These are phyloP conservation scores for Coccomyxa sp. DNA, from an alignment of 139 green algal species.

Conservation along the genomic window DNA sequence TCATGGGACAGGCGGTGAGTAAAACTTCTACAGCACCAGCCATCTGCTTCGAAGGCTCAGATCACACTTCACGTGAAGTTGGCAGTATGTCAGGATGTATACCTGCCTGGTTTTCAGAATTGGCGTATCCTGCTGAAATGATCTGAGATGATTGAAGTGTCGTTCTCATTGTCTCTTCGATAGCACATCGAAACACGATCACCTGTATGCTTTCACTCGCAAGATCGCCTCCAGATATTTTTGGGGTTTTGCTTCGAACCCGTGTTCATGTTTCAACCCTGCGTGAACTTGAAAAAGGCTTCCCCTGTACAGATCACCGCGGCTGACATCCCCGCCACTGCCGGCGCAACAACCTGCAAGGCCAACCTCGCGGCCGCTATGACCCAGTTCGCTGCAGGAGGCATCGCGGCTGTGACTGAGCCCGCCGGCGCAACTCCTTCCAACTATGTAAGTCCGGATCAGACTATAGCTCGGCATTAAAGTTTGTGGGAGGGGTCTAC, in stretches of 20 bases:
- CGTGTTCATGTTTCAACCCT: too few species aligned
- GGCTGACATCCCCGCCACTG: not conserved
- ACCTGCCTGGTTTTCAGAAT: not conserved
- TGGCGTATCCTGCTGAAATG: too few species aligned
- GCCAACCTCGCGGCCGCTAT: not conserved
- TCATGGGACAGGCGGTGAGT: not conserved
- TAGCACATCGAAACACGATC: not conserved
- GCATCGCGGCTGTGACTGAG: not conserved
- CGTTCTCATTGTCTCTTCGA: too few species aligned
- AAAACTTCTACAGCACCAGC: not conserved
- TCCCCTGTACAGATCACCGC: not conserved
- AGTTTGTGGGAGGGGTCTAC: too few species aligned
- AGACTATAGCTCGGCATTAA: not conserved
- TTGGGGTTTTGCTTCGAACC: not conserved
- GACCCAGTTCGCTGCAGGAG: not conserved
- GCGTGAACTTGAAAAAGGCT: not conserved
- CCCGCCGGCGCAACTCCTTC: not conserved
- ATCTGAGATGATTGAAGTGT: too few species aligned
- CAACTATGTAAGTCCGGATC: not conserved
- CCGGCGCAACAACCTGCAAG: not conserved
- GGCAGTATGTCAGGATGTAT: not conserved
- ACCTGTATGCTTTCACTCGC: not conserved
- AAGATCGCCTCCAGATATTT: not conserved
- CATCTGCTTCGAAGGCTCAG: not conserved
- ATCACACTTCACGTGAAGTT: not conserved